Evolutionary conservation across 2,329 filamentous ascomycete species (phyloP).

Genomic region (Thielaviopsis cerberus): DNA sequence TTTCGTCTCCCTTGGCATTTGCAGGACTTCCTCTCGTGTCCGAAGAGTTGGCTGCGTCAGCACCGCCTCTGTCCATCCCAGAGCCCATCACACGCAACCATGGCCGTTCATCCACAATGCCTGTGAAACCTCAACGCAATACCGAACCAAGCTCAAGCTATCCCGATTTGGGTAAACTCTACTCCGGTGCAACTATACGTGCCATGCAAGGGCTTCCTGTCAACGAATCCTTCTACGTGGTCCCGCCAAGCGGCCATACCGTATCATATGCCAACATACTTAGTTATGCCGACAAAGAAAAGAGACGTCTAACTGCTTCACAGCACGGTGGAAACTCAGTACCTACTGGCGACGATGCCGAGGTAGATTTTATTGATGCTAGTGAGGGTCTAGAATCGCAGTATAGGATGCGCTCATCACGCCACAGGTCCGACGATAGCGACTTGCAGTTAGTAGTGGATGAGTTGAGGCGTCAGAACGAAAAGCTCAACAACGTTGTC

Average conservation of each 20-base stretch:
- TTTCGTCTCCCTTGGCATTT: slow-evolving; percentile 82
- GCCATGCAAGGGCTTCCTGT: slow-evolving; percentile 55
- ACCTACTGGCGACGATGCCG: slow-evolving; percentile 35
- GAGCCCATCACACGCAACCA: not conserved
- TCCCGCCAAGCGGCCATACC: slow-evolving; percentile 78
- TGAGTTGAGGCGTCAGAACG: slow-evolving; percentile 76
- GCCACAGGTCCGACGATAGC: slow-evolving; percentile 26
- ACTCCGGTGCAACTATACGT: slow-evolving; percentile 67
- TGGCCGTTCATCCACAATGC: slow-evolving; percentile 14
- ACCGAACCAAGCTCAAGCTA: slow-evolving; percentile 21
- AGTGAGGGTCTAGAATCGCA: slow-evolving; percentile 40
- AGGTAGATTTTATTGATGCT: slow-evolving; percentile 83
- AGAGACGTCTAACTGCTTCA: slow-evolving; percentile 37
- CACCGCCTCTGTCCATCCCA: not conserved
- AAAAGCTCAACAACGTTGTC: slow-evolving; percentile 63
- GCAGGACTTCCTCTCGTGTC: slow-evolving; percentile 65
- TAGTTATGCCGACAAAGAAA: slow-evolving; percentile 48
- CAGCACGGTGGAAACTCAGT: slow-evolving; percentile 27
- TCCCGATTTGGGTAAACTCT: slow-evolving; percentile 65
- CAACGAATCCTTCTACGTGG: slow-evolving; percentile 77
- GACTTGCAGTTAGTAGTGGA: slow-evolving; percentile 48
- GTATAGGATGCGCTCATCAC: slow-evolving; percentile 23
- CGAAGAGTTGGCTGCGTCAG: slow-evolving; percentile 23
- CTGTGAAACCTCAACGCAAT: not conserved
- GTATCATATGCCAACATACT: slow-evolving; percentile 86